These are phyloP conservation scores for Aspergillus sp. DNA, from an alignment of 2,329 filamentous ascomycete genomes.

Conservation along the genomic window DNA sequence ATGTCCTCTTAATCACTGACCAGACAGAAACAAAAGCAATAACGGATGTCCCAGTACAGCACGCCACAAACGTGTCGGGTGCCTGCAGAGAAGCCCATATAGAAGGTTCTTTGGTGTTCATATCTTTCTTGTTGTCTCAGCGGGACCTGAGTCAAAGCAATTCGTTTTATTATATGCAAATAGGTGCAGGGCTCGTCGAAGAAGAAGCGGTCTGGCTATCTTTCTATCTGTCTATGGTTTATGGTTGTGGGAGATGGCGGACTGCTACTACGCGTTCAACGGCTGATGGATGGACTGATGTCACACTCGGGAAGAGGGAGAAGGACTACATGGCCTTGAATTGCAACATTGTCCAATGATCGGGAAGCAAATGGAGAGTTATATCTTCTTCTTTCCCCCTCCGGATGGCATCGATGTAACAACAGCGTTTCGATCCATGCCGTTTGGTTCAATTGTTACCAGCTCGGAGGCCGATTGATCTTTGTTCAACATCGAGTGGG, in stretches of 20 bases:
- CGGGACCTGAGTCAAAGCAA: conserved; percentile 2
- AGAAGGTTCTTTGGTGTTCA: conserved; percentile 21
- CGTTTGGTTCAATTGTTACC: conserved; percentile 2
- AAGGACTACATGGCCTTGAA: conserved; percentile 2
- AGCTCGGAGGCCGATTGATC: conserved; percentile 2
- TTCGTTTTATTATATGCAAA: background rate
- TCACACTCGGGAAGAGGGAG: conserved; percentile 6
- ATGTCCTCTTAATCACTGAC: background rate
- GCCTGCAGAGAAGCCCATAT: conserved; percentile 28
- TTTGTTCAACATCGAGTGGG: background rate
- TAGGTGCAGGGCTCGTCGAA: conserved; percentile 2
- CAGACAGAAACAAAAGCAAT: background rate
- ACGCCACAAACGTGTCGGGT: conserved; percentile 15
- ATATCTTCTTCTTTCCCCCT: too few species aligned
- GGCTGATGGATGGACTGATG: conserved; percentile 6
- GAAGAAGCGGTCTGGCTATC: conserved; percentile 11
- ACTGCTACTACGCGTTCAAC: background rate
- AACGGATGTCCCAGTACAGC: background rate
- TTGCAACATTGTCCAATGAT: too few species aligned
- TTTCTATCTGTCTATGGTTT: background rate
- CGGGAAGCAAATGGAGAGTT: too few species aligned
- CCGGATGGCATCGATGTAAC: background rate
- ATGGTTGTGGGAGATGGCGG: too few species aligned
- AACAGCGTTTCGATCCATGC: background rate
- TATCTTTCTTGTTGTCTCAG: conserved; percentile 2